Evolutionary conservation across 192 early-diverging fungal species (phyloP).

Genomic region (Rhizoclosmatium globosum): DNA sequence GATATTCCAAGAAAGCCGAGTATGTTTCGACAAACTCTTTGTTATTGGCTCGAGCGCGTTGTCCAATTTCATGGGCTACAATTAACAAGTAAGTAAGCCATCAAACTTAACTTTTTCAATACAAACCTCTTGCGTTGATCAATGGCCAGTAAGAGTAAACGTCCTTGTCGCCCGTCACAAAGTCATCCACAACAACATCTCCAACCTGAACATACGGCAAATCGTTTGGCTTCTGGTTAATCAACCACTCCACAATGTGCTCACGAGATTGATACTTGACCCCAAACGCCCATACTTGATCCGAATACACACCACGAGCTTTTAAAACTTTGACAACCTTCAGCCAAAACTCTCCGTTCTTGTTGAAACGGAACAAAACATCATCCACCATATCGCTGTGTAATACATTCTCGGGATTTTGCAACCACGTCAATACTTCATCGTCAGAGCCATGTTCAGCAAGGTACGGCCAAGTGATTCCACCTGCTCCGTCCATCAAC

Average conservation of each 20-base stretch:
- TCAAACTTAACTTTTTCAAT: neutral
- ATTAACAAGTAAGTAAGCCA: neutral
- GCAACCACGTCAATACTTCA: conserved; percentile 25
- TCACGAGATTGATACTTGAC: conserved; percentile 4
- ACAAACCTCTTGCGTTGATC: conserved; percentile 31
- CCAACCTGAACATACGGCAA: neutral
- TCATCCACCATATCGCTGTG: neutral
- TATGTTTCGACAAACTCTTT: conserved; percentile 22
- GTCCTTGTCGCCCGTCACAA: conserved; percentile 5
- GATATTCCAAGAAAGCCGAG: conserved; percentile 12
- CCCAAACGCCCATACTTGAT: conserved; percentile 19
- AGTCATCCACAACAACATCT: conserved; percentile 15
- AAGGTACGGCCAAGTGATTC: conserved; percentile 24
- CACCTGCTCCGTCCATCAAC: conserved; percentile 22
- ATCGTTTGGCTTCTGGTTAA: neutral
- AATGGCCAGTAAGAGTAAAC: conserved; percentile 32
- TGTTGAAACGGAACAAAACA: conserved; percentile 9
- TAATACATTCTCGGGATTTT: neutral
- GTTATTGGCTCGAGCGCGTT: conserved; percentile 27
- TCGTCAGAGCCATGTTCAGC: conserved; percentile 11
- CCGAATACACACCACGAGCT: conserved; percentile 6
- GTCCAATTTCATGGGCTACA: conserved; percentile 31
- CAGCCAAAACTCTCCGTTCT: neutral
- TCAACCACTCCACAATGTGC: conserved; percentile 13
- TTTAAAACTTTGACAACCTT: neutral